Evolutionary conservation across 2,329 filamentous ascomycete species (phyloP), one percentile per base, ranked within the genome.

Genomic region (Onygena corvina): DNA sequence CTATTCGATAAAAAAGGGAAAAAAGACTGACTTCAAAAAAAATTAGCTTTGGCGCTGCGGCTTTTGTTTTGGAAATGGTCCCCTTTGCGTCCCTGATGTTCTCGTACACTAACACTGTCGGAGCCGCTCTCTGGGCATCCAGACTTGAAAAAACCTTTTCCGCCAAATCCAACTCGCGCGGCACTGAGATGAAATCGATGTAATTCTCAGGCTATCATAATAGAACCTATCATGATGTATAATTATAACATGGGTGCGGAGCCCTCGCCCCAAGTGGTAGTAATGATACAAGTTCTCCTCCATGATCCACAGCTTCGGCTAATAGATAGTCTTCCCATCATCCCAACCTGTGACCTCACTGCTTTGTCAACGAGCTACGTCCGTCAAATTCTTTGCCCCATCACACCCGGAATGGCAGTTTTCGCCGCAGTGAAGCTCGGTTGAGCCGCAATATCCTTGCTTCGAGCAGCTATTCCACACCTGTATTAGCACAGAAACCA

Each of bases 81-180:
- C 90, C 90, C 0, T 70, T 95, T 53, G 79, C 76, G 4, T 89
- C 85, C 4, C 83, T 94, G 48, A 75, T 90, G 53, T 94, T 94
- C 61, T 76, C 84, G 0, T 95, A 93, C 64, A 94, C 88, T 12
- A 95, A 94, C 64, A 84, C 86, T 1, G 87, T 94, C 51, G 90
- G 88, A 5, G 90, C 89, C 48, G 90, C 90, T 5, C 70, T 96
- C n/a, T 95, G 88, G 88, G 89, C 90, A 34, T 85, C 86, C 14
- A 88, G 93, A 64, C 77, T 93, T 51, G 87, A 93, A 64, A 68
- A 65, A 50, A 49, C 52, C 23, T 53, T 54, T 55, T 57, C 30
- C 56, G 64, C 61, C 21, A 57, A 61, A 25, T 56, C 63, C 14
- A 16, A 11, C 16, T 23, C 27, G 7, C 38, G 5, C 11, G 38